A percentile compares a stretch with the other conserved stretches of the same genome.
These are phyloP conservation scores for Globisporangium solare DNA, from an alignment of 352 stramenopile genomes.

Conservation along the genomic window DNA sequence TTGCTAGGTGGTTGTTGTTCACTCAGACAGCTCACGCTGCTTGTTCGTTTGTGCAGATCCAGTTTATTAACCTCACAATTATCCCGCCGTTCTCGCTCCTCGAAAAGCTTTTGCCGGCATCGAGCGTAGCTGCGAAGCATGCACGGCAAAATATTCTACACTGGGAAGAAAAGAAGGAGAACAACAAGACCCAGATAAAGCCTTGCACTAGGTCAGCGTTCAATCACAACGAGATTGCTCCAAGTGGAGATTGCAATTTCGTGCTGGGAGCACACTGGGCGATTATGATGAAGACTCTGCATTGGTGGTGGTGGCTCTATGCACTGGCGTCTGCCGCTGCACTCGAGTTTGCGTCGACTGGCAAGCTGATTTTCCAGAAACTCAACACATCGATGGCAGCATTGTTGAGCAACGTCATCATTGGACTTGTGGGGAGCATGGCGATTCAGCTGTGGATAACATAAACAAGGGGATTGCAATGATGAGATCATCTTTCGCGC, in stretches of 20 bases:
- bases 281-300: background rate
- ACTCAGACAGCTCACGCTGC: background rate
- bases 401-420: background rate
- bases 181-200: no score
- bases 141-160: constrained; percentile 13
- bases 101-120: constrained; percentile 11
- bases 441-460: no score
- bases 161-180: constrained; percentile 10
- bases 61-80: constrained; percentile 24
- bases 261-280: background rate
- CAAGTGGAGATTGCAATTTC: background rate
- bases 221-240: background rate
- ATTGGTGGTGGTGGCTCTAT: background rate
- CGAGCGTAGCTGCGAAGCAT: constrained; percentile 9
- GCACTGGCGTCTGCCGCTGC: background rate
- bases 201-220: background rate
- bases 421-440: no score
- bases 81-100: constrained; percentile 23
- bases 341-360: background rate
- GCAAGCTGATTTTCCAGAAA: background rate
- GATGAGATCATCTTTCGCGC: no score
- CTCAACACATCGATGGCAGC: background rate
- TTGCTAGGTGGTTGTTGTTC: background rate
- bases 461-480: no score
- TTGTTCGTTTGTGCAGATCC: constrained; percentile 12